phyloP scores from a whole-genome alignment of 2,329 filamentous ascomycete species.

The Septoria petroselini region DNA sequence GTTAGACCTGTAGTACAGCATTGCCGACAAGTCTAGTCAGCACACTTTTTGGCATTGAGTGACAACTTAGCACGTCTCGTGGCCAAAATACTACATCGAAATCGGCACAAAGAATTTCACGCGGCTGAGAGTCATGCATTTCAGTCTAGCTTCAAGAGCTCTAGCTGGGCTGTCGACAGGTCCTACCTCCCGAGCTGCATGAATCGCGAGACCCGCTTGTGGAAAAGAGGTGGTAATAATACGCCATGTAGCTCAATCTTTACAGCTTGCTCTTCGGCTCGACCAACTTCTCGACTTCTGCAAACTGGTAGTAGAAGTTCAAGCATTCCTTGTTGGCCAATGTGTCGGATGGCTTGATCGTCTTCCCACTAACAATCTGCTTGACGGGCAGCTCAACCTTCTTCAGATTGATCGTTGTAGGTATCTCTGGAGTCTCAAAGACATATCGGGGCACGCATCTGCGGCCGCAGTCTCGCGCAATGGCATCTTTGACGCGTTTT shows the following conservation, averaged over 20 bases:
- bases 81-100: too few species aligned
- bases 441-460: conserved; percentile 75
- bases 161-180: neutral
- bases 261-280: conserved; percentile 48
- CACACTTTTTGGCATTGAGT: too few species aligned
- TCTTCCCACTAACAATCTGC: conserved; percentile 73
- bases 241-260: neutral
- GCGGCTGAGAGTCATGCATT: too few species aligned
- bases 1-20: too few species aligned
- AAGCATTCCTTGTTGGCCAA: conserved; percentile 72
- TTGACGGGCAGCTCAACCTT: conserved; percentile 84
- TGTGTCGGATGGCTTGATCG: conserved; percentile 71
- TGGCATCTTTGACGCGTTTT: conserved; percentile 59
- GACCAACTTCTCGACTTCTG: conserved; percentile 62
- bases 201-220: neutral
- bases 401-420: conserved; percentile 80
- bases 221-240: neutral
- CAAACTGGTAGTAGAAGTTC: conserved; percentile 76
- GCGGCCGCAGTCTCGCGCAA: conserved; percentile 64
- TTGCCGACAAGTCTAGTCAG: too few species aligned
- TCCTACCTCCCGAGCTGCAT: neutral
- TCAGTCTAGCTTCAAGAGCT: neutral
- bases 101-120: too few species aligned
- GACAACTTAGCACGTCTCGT: too few species aligned
- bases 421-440: conserved; percentile 78